A percentile compares a stretch with the other conserved stretches of the same genome.
Evolutionary conservation across 2,329 filamentous ascomycete genomes (phyloP).

Genomic region (Lasiodiplodia theobromae): DNA sequence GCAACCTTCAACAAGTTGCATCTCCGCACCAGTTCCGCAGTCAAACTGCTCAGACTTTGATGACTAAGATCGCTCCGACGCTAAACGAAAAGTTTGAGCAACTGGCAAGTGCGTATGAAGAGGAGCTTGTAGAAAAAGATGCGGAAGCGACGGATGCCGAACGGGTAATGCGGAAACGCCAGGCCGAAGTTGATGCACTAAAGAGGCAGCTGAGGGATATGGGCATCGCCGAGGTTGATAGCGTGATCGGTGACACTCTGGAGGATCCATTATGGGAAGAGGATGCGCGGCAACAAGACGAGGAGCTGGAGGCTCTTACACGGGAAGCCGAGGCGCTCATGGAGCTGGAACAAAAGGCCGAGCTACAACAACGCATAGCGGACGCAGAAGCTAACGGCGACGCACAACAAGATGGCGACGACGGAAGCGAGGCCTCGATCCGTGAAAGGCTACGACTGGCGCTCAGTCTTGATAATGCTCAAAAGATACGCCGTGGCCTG

Average conservation of each 20-base stretch:
- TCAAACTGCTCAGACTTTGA: slow-evolving; percentile 63
- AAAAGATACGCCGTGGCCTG: slow-evolving; percentile 66
- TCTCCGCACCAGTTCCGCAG: slow-evolving; percentile 45
- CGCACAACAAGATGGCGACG: slow-evolving; percentile 2
- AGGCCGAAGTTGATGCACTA: slow-evolving; percentile 69
- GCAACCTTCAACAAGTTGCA: slow-evolving; percentile 2
- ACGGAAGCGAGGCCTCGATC: slow-evolving; percentile 27
- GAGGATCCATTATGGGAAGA: slow-evolving; percentile 47
- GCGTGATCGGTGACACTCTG: slow-evolving; percentile 58
- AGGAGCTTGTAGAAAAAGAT: slow-evolving; percentile 77
- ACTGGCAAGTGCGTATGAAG: slow-evolving; percentile 66
- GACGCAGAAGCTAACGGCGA: neutral
- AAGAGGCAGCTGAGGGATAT: slow-evolving; percentile 65
- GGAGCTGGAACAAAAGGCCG: slow-evolving; percentile 53
- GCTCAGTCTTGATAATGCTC: slow-evolving; percentile 62
- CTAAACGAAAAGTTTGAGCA: slow-evolving; percentile 55
- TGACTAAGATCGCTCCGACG: slow-evolving; percentile 67
- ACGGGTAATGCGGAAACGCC: slow-evolving; percentile 63
- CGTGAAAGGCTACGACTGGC: slow-evolving; percentile 64
- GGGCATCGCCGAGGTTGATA: slow-evolving; percentile 41
- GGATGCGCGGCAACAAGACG: slow-evolving; percentile 43
- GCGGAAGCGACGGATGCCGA: slow-evolving; percentile 55
- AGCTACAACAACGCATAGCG: slow-evolving; percentile 44
- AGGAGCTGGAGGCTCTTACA: slow-evolving; percentile 46
- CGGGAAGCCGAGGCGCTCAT: slow-evolving; percentile 52